Base-by-base conservation (phyloP, 306 rosid species). In the Abrus pulchellus region DNA sequence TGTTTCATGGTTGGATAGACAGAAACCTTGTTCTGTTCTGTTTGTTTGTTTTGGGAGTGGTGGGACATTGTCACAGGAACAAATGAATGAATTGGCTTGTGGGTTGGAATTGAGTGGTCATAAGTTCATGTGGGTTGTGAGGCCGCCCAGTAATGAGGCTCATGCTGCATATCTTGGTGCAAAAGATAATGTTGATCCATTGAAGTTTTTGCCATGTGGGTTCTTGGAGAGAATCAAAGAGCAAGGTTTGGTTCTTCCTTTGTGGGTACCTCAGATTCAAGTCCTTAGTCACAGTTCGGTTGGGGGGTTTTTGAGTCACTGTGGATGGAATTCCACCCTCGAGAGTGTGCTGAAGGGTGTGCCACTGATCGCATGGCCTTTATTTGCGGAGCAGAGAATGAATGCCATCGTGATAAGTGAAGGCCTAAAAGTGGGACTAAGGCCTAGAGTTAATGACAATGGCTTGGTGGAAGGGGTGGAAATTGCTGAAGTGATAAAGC, bases 311-410 rank as follows among this genome's bases (percentile, higher is more conserved):
- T 30, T 59, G 64, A 59, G 64, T 59, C 64, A 59, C 40, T 59
- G 64, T 30, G 64, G 64, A 9, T 59, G 64, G 64, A 59, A 59
- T 29, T 59, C 40, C 0, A 59, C 64, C 1, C 70, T 80, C 0
- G 87, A 84, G 78, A 80, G 79, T 54, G 50, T 75, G 10, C n/a
- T 75, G 28, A 38, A 80, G 47, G 86, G 80, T 1, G 71, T 83
- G 14, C 83, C 86, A 1, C 3, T 55, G 5, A 40, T 78, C 2
- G 74, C 68, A 0, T 83, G 87, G 87, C 87, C 84, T 1, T 65
- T 84, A n/a, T 79, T 47, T 65, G 84, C 84, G 0, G 84, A 79
- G 36, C 84, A 84, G 55, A 68, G 54, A 63, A 79, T 75, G 74
- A 84, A 79, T 60, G 82, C 75, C 0, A n/a, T 44, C 5, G n/a